These are phyloP conservation scores for Paspalum vaginatum DNA, from an alignment of 176 grass and related monocot species.

Conservation along the genomic window DNA sequence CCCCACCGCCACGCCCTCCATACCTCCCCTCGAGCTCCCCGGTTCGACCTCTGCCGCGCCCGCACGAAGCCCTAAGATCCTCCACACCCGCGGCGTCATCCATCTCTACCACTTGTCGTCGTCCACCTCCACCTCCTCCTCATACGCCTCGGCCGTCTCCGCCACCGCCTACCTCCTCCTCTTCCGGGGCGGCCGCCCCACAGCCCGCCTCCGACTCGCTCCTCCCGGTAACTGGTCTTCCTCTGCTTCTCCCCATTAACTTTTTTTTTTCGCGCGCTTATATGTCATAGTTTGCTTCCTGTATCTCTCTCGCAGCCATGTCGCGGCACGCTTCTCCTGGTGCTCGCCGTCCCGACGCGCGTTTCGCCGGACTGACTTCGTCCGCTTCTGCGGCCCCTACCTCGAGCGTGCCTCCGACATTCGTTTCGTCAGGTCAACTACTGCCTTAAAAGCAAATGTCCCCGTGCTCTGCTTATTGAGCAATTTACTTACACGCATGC, in stretches of 20 bases:
- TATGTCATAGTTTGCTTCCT: background rate
- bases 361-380: conserved; percentile 81
- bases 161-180: conserved; percentile 48
- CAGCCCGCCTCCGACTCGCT: conserved; percentile 52
- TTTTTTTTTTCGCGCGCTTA: background rate
- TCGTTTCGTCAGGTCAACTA: conserved; percentile 68
- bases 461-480: background rate
- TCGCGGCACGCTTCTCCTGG: conserved; percentile 67
- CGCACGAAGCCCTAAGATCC: conserved; percentile 58
- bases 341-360: conserved; percentile 70
- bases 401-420: conserved; percentile 63
- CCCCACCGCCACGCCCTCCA: conserved; percentile 29
- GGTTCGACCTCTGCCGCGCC: conserved; percentile 29
- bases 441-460: background rate
- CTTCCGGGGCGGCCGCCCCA: conserved; percentile 22
- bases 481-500: background rate
- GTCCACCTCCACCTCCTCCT: conserved; percentile 31
- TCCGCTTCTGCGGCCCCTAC: conserved; percentile 77
- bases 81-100: conserved; percentile 67
- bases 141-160: conserved; percentile 56
- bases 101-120: conserved; percentile 74
- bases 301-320: conserved; percentile 33
- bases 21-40: conserved; percentile 38
- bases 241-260: background rate
- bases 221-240: conserved; percentile 53